A percentile compares a stretch with the other conserved stretches of the same genome.
Conservation (phyloP, 108 stramenopile genomes). For the Skeletonema menzelii region DNA sequence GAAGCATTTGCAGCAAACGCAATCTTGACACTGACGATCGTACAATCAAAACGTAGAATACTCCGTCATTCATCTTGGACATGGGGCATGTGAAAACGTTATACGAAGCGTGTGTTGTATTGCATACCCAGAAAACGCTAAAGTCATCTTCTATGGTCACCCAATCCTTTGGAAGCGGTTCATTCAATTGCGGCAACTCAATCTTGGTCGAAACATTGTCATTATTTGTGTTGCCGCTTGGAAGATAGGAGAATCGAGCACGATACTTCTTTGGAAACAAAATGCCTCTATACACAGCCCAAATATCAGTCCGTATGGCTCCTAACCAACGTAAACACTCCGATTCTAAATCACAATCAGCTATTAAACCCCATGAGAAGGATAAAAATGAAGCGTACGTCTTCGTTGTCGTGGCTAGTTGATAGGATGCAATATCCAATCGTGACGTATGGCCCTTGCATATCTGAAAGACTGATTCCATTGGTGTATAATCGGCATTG, state of each 20-base stretch:
- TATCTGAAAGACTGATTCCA: slow-evolving; percentile 76
- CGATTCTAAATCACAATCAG: slow-evolving; percentile 89
- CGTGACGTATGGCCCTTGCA: slow-evolving; percentile 59
- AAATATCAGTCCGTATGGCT: slow-evolving; percentile 72
- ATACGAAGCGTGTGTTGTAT: slow-evolving; percentile 72
- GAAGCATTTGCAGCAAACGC: slow-evolving; percentile 55
- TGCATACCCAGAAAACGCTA: slow-evolving; percentile 84
- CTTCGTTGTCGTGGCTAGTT: slow-evolving; percentile 21
- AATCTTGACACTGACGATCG: slow-evolving; percentile 58
- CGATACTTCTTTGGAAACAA: slow-evolving; percentile 54
- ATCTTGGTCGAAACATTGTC: not conserved
- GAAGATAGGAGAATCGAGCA: slow-evolving; percentile 75
- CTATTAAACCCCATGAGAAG: slow-evolving; percentile 85
- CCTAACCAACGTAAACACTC: slow-evolving; percentile 78
- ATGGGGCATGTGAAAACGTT: slow-evolving; percentile 65
- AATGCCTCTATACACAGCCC: slow-evolving; percentile 72
- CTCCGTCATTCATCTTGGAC: slow-evolving; percentile 70
- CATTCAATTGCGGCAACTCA: slow-evolving; percentile 54
- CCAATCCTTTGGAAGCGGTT: slow-evolving; percentile 63
- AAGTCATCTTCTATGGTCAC: slow-evolving; percentile 70
- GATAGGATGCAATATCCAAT: slow-evolving; percentile 71
- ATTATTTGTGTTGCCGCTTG: slow-evolving; percentile 6
- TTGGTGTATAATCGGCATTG: slow-evolving; percentile 38
- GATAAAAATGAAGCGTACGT: slow-evolving; percentile 75
- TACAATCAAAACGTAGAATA: slow-evolving; percentile 78